Evolutionary conservation across 208 protist genomes (phyloP).

Genomic region (Trypanosoma congolense): DNA sequence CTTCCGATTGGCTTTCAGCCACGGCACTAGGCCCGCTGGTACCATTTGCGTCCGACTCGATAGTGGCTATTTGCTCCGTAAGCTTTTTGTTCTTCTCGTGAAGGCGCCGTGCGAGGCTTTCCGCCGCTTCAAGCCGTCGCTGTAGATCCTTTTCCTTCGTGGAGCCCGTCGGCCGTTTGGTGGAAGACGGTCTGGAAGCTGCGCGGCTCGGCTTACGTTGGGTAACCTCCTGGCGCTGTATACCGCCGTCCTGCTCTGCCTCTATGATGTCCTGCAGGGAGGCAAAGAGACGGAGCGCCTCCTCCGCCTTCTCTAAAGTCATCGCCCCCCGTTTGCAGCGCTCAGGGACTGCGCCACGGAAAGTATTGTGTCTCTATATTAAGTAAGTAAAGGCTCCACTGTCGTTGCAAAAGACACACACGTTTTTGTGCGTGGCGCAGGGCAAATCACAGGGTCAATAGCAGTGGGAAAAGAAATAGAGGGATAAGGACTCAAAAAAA

Average conservation of each 20-base stretch:
- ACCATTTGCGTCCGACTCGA: not conserved
- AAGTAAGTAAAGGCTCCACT: not conserved
- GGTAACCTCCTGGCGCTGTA: not conserved
- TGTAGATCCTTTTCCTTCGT: conserved; percentile 10
- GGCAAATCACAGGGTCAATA: too few species aligned
- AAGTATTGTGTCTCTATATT: not conserved
- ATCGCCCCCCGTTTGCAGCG: too few species aligned
- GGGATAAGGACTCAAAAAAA: too few species aligned
- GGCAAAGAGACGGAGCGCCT: conserved; percentile 27
- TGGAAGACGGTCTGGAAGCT: not conserved
- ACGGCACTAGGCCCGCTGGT: not conserved
- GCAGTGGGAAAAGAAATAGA: too few species aligned
- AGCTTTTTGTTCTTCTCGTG: conserved; percentile 37
- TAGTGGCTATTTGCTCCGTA: conserved; percentile 10
- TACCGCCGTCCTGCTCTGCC: not conserved
- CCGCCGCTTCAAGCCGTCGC: conserved; percentile 16
- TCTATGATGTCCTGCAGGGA: conserved; percentile 8
- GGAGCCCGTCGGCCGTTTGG: not conserved
- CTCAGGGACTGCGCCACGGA: too few species aligned
- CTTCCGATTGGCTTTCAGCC: conserved; percentile 14
- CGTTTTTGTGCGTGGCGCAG: too few species aligned
- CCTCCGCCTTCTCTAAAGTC: conserved; percentile 14
- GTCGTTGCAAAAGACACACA: too few species aligned
- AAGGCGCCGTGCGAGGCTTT: conserved; percentile 27
- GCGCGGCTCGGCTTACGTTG: not conserved